These are phyloP conservation scores for Ophiocordyceps camponoti-rufipedis DNA, from an alignment of 2,329 filamentous ascomycete genomes.

Conservation along the genomic window DNA sequence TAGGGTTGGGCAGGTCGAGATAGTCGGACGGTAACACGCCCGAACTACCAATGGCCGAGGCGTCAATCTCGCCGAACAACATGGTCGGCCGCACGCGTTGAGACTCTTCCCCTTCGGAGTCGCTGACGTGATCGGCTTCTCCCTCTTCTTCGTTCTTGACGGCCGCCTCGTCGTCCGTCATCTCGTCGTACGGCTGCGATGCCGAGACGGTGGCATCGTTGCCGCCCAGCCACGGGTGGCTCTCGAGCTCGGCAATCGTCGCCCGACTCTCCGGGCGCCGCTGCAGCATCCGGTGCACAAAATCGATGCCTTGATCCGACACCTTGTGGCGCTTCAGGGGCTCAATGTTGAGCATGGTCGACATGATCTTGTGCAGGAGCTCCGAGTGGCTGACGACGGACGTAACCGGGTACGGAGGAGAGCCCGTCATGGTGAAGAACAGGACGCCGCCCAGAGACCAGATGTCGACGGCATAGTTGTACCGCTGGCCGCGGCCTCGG, in stretches of 20 bases:
- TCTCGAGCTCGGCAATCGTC: conserved; percentile 49
- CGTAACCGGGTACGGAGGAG: conserved; percentile 65
- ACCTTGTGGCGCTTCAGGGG: conserved; percentile 41
- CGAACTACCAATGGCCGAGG: conserved; percentile 34
- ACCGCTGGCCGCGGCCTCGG: conserved; percentile 43
- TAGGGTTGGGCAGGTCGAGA: conserved; percentile 16
- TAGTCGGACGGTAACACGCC: conserved; percentile 28
- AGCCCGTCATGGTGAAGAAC: conserved; percentile 66
- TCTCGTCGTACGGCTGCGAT: conserved; percentile 39
- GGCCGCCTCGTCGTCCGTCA: conserved; percentile 32
- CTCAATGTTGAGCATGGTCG: conserved; percentile 44
- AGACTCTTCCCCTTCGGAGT: conserved; percentile 56
- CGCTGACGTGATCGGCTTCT: conserved; percentile 21
- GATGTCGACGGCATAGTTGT: conserved; percentile 83
- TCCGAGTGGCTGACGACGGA: conserved; percentile 59
- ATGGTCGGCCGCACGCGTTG: conserved; percentile 20
- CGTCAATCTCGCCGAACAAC: conserved; percentile 37
- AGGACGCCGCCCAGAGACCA: conserved; percentile 92
- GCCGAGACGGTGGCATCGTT: conserved; percentile 11
- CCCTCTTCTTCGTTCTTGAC: conserved; percentile 7
- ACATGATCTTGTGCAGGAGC: conserved; percentile 78
- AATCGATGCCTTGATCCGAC: conserved; percentile 51
- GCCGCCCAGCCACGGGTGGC: conserved; percentile 53
- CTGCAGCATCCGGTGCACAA: conserved; percentile 63
- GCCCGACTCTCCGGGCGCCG: conserved; percentile 63